Percentiles rank a stretch among this genome's conserved stretches.
These are phyloP conservation scores for Hypsizygus marmoreus DNA, from an alignment of 768 basidiomycete species.

Conservation along the genomic window DNA sequence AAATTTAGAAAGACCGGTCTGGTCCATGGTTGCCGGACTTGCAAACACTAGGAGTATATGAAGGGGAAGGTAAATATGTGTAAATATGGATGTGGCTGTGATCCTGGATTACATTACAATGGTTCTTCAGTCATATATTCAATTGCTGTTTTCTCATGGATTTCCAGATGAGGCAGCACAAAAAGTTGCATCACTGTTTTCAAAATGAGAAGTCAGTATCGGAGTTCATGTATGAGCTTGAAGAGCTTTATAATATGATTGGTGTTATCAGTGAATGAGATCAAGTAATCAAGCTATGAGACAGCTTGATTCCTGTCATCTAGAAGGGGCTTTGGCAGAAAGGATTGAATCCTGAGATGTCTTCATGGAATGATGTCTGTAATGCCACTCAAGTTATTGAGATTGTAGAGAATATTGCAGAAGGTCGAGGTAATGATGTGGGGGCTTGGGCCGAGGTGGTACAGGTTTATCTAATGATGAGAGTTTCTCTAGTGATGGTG, in stretches of 20 bases:
- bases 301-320: conserved; percentile 26
- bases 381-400: conserved; percentile 6
- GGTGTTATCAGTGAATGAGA: conserved; percentile 22
- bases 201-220: conserved; percentile 4
- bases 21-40: no score
- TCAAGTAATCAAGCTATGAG: conserved; percentile 34
- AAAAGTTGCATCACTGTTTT: not conserved
- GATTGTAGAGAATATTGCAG: conserved; percentile 4
- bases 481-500: no score
- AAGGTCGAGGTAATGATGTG: no score
- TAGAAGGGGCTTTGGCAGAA: conserved; percentile 9
- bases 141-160: conserved; percentile 5
- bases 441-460: no score
- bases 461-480: no score
- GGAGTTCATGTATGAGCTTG: conserved; percentile 3
- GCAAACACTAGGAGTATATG: no score
- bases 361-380: conserved; percentile 6
- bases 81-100: no score
- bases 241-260: conserved; percentile 5
- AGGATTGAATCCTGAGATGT: conserved; percentile 10
- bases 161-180: not conserved
- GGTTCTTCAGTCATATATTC: conserved; percentile 4
- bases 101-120: no score
- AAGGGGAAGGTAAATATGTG: no score
- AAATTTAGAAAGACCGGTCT: no score